Evolutionary conservation across 192 early-diverging fungal genomes (phyloP).

Genomic region (Coemansia javaensis): DNA sequence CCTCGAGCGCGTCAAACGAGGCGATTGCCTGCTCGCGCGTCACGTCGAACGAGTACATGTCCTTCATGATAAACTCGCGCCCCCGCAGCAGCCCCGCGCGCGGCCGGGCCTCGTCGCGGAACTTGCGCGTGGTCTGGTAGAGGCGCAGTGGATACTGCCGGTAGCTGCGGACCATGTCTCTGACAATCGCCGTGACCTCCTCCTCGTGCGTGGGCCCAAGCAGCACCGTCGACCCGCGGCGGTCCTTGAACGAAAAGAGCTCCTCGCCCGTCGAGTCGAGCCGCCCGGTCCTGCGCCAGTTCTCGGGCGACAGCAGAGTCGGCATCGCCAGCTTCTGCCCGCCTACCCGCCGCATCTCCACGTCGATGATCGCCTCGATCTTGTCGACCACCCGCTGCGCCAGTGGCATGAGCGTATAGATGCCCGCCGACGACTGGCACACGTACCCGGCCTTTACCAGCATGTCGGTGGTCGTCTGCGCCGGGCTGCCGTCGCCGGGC

Average conservation of each 20-base stretch:
- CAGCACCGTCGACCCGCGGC: slow-evolving; percentile 62
- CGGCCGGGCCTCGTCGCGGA: slow-evolving; percentile 78
- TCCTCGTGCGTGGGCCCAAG: slow-evolving; percentile 91
- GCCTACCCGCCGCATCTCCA: slow-evolving; percentile 71
- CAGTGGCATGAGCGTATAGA: slow-evolving; percentile 79
- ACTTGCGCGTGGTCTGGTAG: slow-evolving; percentile 87
- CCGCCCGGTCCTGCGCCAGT: slow-evolving; percentile 77
- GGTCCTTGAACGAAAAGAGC: slow-evolving; percentile 77
- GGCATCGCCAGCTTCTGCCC: slow-evolving; percentile 74
- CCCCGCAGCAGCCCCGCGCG: slow-evolving; percentile 78
- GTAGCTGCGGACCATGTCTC: slow-evolving; percentile 58
- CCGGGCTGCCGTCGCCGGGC: neutral
- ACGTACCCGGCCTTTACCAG: slow-evolving; percentile 48
- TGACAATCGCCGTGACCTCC: slow-evolving; percentile 77
- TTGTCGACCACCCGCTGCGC: slow-evolving; percentile 71
- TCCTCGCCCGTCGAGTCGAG: slow-evolving; percentile 64
- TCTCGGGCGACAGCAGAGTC: slow-evolving; percentile 57
- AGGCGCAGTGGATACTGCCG: slow-evolving; percentile 77
- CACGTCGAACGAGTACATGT: slow-evolving; percentile 86
- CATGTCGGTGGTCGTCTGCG: slow-evolving; percentile 15
- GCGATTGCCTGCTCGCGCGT: slow-evolving; percentile 58
- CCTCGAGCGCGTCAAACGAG: slow-evolving; percentile 72
- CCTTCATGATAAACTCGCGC: slow-evolving; percentile 96
- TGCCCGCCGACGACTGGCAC: slow-evolving; percentile 77
- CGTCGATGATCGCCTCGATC: slow-evolving; percentile 74